Conservation (phyloP, 2,329 filamentous ascomycete genomes). For the Fusarium humuli region DNA sequence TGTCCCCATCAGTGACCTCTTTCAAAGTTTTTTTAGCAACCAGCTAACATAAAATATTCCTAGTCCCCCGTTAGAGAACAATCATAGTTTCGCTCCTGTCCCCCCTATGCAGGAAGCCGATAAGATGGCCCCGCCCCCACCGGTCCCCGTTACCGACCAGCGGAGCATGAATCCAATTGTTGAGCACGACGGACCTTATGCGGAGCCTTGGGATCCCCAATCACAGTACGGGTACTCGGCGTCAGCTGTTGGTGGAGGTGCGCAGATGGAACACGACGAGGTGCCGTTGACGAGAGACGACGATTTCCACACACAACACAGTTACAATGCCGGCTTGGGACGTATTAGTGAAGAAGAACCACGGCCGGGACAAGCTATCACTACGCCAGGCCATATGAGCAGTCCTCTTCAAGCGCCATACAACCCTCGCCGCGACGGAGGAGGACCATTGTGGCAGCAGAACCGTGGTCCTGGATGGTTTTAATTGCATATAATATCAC, state of each 20-base stretch:
- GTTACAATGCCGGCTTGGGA: conserved; percentile 57
- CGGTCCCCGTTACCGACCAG: conserved; percentile 34
- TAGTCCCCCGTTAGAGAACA: conserved; percentile 47
- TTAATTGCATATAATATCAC: conserved; percentile 48
- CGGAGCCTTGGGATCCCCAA: conserved; percentile 37
- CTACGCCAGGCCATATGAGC: conserved; percentile 34
- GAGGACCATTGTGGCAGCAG: conserved; percentile 66
- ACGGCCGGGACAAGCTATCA: conserved; percentile 39
- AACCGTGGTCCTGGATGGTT: conserved; percentile 61
- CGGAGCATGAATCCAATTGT: conserved; percentile 33
- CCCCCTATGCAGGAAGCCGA: conserved; percentile 45
- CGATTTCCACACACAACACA: conserved; percentile 55
- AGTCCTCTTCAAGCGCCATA: conserved; percentile 21
- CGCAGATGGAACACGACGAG: conserved; percentile 50
- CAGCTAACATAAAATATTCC: conserved; percentile 33
- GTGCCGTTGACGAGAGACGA: conserved; percentile 57
- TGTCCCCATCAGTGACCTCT: conserved; percentile 1
- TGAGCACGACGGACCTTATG: conserved; percentile 24
- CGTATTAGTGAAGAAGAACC: conserved; percentile 50
- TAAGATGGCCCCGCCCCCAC: conserved; percentile 36
- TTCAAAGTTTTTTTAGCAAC: background rate
- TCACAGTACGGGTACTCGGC: conserved; percentile 34
- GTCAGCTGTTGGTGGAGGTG: conserved; percentile 41
- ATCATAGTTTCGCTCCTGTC: conserved; percentile 47
- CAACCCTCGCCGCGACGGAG: conserved; percentile 45